These are phyloP conservation scores for Colletotrichum sojae DNA, from an alignment of 2,329 filamentous ascomycete species.

Conservation along the genomic window DNA sequence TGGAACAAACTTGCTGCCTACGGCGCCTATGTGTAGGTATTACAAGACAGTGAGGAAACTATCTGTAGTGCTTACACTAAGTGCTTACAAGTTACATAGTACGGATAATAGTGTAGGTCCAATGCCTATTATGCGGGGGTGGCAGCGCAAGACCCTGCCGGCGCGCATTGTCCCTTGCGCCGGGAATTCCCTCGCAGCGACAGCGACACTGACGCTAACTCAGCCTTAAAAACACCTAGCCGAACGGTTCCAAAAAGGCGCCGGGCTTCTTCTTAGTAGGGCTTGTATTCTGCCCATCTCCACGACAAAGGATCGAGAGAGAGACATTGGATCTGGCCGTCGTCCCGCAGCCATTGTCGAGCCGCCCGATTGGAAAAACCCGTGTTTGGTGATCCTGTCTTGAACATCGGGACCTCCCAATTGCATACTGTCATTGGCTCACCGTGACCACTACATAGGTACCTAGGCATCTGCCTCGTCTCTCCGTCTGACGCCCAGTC, in stretches of 20 bases:
- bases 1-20: no score
- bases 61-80: no score
- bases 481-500: not conserved
- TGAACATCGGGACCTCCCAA: not conserved
- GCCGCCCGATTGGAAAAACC: no score
- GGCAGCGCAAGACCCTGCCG: no score
- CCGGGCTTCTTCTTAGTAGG: not conserved
- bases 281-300: no score
- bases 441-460: not conserved
- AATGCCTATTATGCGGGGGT: no score
- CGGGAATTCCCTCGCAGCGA: constrained; percentile 35
- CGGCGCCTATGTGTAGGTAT: no score
- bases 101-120: no score
- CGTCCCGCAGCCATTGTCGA: no score
- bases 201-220: constrained; percentile 24
- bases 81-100: no score
- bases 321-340: not conserved
- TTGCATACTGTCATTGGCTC: constrained; percentile 25
- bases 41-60: no score
- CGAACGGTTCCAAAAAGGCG: constrained; percentile 6
- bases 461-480: not conserved
- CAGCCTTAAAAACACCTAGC: constrained; percentile 29
- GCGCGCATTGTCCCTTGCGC: constrained; percentile 18
- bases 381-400: no score
- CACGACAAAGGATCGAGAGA: not conserved